A percentile compares a stretch with the other conserved stretches of the same genome.
These are phyloP conservation scores for Neurospora sp. DNA, from an alignment of 495 filamentous ascomycete species.

Conservation along the genomic window DNA sequence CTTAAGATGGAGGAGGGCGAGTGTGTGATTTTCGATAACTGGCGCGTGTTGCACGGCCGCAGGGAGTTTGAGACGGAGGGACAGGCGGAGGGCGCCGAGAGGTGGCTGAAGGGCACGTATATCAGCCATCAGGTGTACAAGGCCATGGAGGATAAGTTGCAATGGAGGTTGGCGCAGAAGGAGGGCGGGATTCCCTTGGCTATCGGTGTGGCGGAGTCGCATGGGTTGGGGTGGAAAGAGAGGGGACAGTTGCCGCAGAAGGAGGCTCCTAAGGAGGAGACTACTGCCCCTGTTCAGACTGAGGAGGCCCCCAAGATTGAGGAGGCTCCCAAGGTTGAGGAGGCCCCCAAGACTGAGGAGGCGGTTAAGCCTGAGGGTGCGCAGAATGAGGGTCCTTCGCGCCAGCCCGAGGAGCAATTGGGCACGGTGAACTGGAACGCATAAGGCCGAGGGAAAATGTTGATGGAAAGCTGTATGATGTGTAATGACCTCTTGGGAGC, in stretches of 20 bases:
- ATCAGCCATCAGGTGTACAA: constrained; percentile 58
- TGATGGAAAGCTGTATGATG: not conserved
- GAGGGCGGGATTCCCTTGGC: not conserved
- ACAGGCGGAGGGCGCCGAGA: constrained; percentile 34
- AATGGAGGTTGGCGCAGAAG: not conserved
- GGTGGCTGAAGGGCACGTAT: constrained; percentile 83
- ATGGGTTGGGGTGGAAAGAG: not conserved
- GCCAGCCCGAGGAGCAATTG: not conserved
- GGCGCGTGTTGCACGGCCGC: constrained; percentile 67
- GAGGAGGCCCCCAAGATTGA: not conserved
- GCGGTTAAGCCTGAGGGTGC: not conserved
- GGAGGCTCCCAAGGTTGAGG: not conserved
- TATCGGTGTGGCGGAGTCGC: too few species aligned
- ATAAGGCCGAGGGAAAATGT: not conserved
- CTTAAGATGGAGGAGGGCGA: constrained; percentile 66
- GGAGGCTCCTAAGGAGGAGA: not conserved
- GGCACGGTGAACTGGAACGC: not conserved
- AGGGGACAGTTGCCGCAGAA: not conserved
- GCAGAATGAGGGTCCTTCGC: not conserved
- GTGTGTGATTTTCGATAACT: constrained; percentile 81
- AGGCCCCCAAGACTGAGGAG: not conserved
- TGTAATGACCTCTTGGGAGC: not conserved
- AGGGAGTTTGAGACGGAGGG: constrained; percentile 49
- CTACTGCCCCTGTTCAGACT: not conserved
- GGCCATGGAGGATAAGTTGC: constrained; percentile 32